Evolutionary conservation across 1,284 basidiomycete genomes (phyloP).

Genomic region (Acaromyces ingoldii): DNA sequence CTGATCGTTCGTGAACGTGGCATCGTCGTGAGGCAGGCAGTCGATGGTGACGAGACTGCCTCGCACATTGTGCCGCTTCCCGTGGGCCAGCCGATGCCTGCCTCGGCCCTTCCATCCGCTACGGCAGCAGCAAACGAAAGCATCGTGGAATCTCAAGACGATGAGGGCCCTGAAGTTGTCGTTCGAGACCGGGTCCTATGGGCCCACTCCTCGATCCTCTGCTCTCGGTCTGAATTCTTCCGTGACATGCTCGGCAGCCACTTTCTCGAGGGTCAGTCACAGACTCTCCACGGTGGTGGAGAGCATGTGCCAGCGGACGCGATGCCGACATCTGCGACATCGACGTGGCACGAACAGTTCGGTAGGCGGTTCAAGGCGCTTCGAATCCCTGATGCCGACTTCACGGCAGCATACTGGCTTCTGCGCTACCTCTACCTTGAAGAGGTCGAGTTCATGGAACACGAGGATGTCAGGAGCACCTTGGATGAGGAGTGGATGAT

Average conservation of each 20-base stretch:
- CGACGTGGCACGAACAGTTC: background rate
- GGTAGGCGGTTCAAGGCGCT: slow-evolving; percentile 55
- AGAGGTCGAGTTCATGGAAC: slow-evolving; percentile 49
- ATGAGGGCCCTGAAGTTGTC: slow-evolving; percentile 15
- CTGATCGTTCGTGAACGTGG: slow-evolving; percentile 45
- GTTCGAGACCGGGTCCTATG: slow-evolving; percentile 60
- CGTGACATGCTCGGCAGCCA: slow-evolving; percentile 69
- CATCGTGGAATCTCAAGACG: background rate
- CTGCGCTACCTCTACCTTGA: slow-evolving; percentile 75
- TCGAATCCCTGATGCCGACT: slow-evolving; percentile 74
- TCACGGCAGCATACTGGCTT: slow-evolving; percentile 75
- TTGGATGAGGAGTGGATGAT: slow-evolving; percentile 40
- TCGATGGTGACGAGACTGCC: slow-evolving; percentile 4
- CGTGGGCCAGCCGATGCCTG: slow-evolving; percentile 2
- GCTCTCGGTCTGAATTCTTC: slow-evolving; percentile 71
- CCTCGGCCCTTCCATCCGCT: too few relatives aligned
- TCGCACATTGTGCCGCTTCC: slow-evolving; percentile 4
- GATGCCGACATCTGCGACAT: too few relatives aligned
- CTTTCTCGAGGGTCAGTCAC: slow-evolving; percentile 51
- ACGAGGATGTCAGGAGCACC: slow-evolving; percentile 39
- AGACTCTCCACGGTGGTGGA: background rate
- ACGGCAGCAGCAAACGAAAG: too few relatives aligned
- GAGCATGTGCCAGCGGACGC: background rate
- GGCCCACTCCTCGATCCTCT: slow-evolving; percentile 72
- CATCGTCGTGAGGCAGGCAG: slow-evolving; percentile 9